Percentiles rank a stretch among this genome's conserved stretches.
Conservation (phyloP, 768 basidiomycete genomes). For the Cantharellus anzutake region DNA sequence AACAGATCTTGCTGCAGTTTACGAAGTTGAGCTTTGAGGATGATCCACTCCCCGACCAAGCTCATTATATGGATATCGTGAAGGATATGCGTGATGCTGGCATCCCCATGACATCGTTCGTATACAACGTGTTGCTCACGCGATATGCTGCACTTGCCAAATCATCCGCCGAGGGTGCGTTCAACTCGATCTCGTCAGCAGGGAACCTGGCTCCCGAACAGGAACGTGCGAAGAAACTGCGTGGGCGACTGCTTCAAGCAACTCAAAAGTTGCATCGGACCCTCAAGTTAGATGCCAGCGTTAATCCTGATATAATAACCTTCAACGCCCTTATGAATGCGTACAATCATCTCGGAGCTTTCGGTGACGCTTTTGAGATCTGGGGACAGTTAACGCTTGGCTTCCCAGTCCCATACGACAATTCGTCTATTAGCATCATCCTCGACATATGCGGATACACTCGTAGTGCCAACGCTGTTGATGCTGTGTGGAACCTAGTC, state of each 20-base stretch:
- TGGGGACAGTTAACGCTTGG: constrained; percentile 50
- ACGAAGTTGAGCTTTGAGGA: constrained; percentile 35
- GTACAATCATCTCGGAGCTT: constrained; percentile 61
- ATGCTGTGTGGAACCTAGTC: constrained; percentile 35
- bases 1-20: constrained; percentile 43
- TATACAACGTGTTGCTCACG: constrained; percentile 50
- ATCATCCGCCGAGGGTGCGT: not conserved
- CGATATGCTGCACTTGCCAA: constrained; percentile 8
- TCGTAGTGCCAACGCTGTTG: constrained; percentile 30
- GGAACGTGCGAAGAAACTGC: not conserved
- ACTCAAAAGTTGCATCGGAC: constrained; percentile 37
- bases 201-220: not conserved
- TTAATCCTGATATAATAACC: constrained; percentile 47
- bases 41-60: constrained; percentile 23
- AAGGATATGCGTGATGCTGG: constrained; percentile 60
- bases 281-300: constrained; percentile 58
- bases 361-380: constrained; percentile 49
- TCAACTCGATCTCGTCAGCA: not conserved
- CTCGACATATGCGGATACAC: constrained; percentile 66
- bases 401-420: constrained; percentile 32
- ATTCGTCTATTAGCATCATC: constrained; percentile 59
- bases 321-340: constrained; percentile 83
- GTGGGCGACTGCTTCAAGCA: constrained; percentile 2
- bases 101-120: constrained; percentile 31
- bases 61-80: constrained; percentile 55